These are phyloP conservation scores for Wickerhamomyces strasburgensis DNA, from an alignment of 805 yeast genomes.

Conservation along the genomic window DNA sequence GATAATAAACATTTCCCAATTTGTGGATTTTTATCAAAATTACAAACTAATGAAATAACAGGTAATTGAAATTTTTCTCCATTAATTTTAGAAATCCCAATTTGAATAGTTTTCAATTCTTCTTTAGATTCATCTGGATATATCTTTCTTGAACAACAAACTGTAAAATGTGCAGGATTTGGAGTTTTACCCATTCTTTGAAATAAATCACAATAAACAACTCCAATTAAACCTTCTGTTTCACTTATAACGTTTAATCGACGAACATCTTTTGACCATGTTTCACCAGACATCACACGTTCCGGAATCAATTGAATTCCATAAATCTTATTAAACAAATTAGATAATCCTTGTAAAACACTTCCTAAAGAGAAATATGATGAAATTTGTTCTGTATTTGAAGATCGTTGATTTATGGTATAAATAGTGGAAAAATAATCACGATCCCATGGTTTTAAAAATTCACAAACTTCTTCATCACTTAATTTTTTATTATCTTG, in stretches of 20 bases:
- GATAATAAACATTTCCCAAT: constrained; percentile 54
- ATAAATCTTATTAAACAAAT: constrained; percentile 64
- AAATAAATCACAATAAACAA: constrained; percentile 84
- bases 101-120: constrained; percentile 31
- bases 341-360: constrained; percentile 76
- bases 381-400: constrained; percentile 45
- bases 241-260: constrained; percentile 72
- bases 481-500: constrained; percentile 19
- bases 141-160: constrained; percentile 85
- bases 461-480: constrained; percentile 37
- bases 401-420: constrained; percentile 28
- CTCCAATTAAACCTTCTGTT: constrained; percentile 61
- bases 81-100: constrained; percentile 28
- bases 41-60: constrained; percentile 83
- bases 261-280: constrained; percentile 85
- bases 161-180: constrained; percentile 93
- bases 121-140: constrained; percentile 46
- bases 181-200: constrained; percentile 70
- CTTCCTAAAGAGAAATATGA: constrained; percentile 80
- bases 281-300: constrained; percentile 62
- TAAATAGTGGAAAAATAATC: constrained; percentile 51
- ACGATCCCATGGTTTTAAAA: constrained; percentile 87
- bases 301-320: constrained; percentile 73
- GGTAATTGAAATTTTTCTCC: constrained; percentile 72
- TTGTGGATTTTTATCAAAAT: constrained; percentile 48